These are phyloP conservation scores for Colletotrichum tanaceti DNA, from an alignment of 2,329 filamentous ascomycete species.

Conservation along the genomic window DNA sequence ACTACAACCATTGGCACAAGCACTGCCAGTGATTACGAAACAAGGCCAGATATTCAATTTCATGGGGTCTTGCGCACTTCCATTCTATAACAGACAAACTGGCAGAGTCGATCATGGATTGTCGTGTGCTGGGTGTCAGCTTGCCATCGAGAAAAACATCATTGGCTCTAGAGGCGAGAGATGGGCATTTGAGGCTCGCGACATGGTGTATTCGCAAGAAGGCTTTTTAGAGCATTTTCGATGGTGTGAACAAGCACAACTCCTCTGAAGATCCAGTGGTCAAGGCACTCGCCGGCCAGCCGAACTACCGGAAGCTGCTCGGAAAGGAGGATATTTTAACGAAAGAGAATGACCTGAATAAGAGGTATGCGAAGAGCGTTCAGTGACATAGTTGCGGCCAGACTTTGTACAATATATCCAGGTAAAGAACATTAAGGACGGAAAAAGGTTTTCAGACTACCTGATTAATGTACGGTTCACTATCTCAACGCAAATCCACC, in stretches of 20 bases:
- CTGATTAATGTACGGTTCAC: neutral
- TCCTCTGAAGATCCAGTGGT: conserved; percentile 45
- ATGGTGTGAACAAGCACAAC: conserved; percentile 51
- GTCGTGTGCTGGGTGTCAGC: conserved; percentile 50
- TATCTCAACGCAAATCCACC: neutral
- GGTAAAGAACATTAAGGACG: neutral
- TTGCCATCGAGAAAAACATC: conserved; percentile 44
- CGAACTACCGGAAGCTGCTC: conserved; percentile 13
- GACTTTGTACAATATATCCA: neutral
- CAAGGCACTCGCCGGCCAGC: neutral
- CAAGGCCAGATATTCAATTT: conserved; percentile 44
- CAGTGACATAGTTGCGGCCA: too few species aligned
- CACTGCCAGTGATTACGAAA: conserved; percentile 34
- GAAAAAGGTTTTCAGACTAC: neutral
- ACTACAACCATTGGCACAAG: conserved; percentile 30
- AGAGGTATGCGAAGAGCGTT: neutral
- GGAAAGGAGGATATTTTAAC: conserved; percentile 11
- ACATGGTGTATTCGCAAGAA: conserved; percentile 47
- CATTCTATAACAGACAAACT: conserved; percentile 45
- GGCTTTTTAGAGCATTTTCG: conserved; percentile 50
- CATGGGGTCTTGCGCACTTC: conserved; percentile 47
- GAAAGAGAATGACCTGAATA: neutral
- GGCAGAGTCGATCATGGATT: conserved; percentile 46
- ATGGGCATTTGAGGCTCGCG: conserved; percentile 42
- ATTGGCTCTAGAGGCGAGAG: conserved; percentile 35